A percentile compares a stretch with the other conserved stretches of the same genome.
Conservation (phyloP, 352 stramenopile genomes). For the Globisporangium barbulae region DNA sequence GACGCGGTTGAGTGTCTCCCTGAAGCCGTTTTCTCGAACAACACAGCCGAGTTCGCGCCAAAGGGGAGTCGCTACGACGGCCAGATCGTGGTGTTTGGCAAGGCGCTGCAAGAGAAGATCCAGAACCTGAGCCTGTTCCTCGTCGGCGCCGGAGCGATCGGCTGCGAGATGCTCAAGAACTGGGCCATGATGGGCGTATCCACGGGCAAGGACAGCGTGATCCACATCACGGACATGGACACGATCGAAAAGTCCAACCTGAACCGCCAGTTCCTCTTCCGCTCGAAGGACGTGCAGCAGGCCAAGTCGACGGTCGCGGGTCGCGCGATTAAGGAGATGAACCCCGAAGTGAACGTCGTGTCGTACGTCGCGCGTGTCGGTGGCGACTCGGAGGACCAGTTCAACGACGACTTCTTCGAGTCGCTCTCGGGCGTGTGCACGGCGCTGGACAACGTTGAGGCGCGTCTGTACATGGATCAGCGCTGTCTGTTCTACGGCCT, state of each 20-base stretch:
- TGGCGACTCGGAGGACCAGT: slow-evolving; percentile 95
- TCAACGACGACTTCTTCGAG: slow-evolving; percentile 98
- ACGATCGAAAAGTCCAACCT: slow-evolving; percentile 99
- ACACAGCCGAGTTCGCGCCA: slow-evolving; percentile 54
- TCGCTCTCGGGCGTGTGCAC: slow-evolving; percentile 95
- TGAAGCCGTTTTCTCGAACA: slow-evolving; percentile 55
- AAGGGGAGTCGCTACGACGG: slow-evolving; percentile 90
- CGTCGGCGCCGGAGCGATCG: slow-evolving; percentile 98
- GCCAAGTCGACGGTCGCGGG: slow-evolving; percentile 95
- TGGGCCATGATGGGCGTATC: slow-evolving; percentile 99
- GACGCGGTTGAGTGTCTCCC: slow-evolving; percentile 97
- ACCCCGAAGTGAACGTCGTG: slow-evolving; percentile 92
- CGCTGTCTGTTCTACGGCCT: slow-evolving; percentile 96
- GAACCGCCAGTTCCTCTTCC: slow-evolving; percentile 99
- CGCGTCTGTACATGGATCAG: slow-evolving; percentile 97
- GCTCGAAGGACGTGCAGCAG: slow-evolving; percentile 95
- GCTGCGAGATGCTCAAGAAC: slow-evolving; percentile 99
- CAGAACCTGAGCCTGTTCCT: slow-evolving; percentile 94
- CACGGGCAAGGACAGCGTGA: slow-evolving; percentile 73
- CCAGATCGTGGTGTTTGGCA: slow-evolving; percentile 90
- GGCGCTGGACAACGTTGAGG: slow-evolving; percentile 98
- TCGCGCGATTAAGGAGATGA: slow-evolving; percentile 93
- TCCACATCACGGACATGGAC: slow-evolving; percentile 99
- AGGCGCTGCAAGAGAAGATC: slow-evolving; percentile 75
- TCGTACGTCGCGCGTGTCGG: slow-evolving; percentile 85